These are phyloP conservation scores for Gilbertella persicaria DNA, from an alignment of 371 early-diverging fungal species.

Conservation along the genomic window DNA sequence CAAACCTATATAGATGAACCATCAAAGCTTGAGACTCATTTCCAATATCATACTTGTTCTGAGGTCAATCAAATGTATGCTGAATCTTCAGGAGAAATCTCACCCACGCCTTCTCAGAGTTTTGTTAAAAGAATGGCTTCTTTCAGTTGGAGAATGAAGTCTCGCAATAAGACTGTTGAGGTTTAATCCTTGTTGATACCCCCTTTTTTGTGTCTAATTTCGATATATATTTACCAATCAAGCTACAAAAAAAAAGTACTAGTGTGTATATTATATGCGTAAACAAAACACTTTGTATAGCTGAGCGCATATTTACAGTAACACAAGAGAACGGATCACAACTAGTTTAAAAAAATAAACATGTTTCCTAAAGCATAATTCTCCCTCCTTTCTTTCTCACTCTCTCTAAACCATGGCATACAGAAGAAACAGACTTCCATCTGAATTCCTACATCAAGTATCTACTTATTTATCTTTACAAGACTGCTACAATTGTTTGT, in stretches of 20 bases:
- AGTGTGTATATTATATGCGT: too few species aligned
- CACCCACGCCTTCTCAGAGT: conserved; percentile 6
- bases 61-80: conserved; percentile 4
- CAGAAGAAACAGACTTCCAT: conserved; percentile 2
- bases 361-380: background rate
- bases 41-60: conserved; percentile 13
- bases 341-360: too few species aligned
- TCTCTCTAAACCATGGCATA: background rate
- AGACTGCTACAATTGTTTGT: conserved; percentile 6
- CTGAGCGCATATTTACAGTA: too few species aligned
- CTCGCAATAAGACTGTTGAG: conserved; percentile 21
- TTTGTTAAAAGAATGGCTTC: conserved; percentile 47
- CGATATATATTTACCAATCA: too few species aligned
- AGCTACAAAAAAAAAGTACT: too few species aligned
- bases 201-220: too few species aligned
- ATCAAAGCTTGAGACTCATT: background rate
- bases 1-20: background rate
- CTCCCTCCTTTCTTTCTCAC: background rate
- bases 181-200: conserved; percentile 8
- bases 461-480: conserved; percentile 4
- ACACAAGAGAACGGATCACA: too few species aligned
- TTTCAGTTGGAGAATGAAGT: conserved; percentile 32
- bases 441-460: conserved; percentile 16
- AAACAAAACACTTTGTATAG: too few species aligned
- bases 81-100: conserved; percentile 8